Base-by-base conservation (phyloP, 2,329 filamentous ascomycete species). In the Blastomyces gilchristii region DNA sequence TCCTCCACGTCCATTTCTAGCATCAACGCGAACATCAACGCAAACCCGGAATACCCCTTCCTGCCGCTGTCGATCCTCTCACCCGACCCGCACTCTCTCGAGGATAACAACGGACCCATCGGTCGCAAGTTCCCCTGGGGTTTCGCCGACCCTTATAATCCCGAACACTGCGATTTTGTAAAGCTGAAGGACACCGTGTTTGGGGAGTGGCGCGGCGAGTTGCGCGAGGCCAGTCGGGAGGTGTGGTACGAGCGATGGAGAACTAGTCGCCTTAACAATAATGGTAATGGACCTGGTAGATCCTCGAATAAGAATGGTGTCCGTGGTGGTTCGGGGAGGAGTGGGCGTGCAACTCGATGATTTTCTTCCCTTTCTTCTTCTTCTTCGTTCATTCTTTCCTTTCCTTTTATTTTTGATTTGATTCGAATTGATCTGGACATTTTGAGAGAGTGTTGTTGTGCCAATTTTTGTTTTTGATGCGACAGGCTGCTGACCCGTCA, bases 201-300 rank as follows among this genome's bases (percentile, higher is more conserved):
- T 75, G 86, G 81, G 67, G 93, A 97, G 72, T 99, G 94, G 94
- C 88, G 93, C 60, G 84, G 84, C 53, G 94, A 99, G 73, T 81
- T 99, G 65, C 88, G 93, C 65, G 91, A 96, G 75, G 89, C 91
- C 61, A 96, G 91, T 74, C 85, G 91, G 63, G 91, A 96, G 72
- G 84, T 91, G 69, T 97, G 91, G 90, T 97, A 97, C 70, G 93
- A 97, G 76, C 87, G 89, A 70, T 97, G 93, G 94, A 86, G 94
- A 76, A 97, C 85, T 56, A 77, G 73, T 68, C 75, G 76, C 16
- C 68, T 78, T 61, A 74, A 78, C 64, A 71, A 60, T 7, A 62
- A 63, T 16, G 61, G 63, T 18, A 54, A 49, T 58, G 60, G 49
- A 39, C 34, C 60, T 14, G 39, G 52, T 39, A 18, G 57, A 54